Evolutionary conservation across 1,284 basidiomycete species (phyloP).

Genomic region (Lentinula novae-zelandiae): DNA sequence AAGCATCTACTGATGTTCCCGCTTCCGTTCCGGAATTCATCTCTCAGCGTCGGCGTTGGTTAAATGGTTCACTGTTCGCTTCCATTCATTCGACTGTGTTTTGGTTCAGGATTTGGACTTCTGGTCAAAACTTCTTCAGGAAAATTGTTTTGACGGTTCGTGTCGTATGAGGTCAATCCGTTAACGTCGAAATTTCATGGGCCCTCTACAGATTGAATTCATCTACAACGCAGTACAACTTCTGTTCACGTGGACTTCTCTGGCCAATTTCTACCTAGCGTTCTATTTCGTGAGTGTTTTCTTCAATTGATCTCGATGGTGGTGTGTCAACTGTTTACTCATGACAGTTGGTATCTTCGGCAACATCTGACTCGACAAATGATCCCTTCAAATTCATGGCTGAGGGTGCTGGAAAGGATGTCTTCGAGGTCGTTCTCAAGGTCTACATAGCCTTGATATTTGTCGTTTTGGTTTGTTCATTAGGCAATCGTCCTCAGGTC

Average conservation of each 20-base stretch:
- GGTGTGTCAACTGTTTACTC: constrained; percentile 11
- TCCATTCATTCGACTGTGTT: constrained; percentile 84
- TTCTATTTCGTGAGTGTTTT: constrained; percentile 70
- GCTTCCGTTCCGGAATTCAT: constrained; percentile 85
- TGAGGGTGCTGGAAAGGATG: constrained; percentile 65
- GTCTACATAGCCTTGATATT: constrained; percentile 76
- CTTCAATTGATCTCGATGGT: not conserved
- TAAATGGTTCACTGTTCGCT: constrained; percentile 87
- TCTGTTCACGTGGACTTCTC: constrained; percentile 79
- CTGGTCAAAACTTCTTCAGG: constrained; percentile 85
- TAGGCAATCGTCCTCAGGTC: constrained; percentile 83
- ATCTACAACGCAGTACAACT: constrained; percentile 80
- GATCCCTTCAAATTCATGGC: constrained; percentile 81
- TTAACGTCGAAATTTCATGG: not conserved
- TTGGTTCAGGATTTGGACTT: constrained; percentile 85
- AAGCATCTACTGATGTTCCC: constrained; percentile 86
- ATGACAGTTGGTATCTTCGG: constrained; percentile 66
- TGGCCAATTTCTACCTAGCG: constrained; percentile 81
- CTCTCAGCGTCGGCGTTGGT: constrained; percentile 86
- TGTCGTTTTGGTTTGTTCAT: constrained; percentile 74
- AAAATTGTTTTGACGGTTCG: constrained; percentile 74
- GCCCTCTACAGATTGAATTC: constrained; percentile 58
- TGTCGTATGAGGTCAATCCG: not conserved
- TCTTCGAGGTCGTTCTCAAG: constrained; percentile 84
- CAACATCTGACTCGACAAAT: constrained; percentile 49